Base-by-base conservation (phyloP, 2,329 filamentous ascomycete genomes). In the Colletotrichum sp. region DNA sequence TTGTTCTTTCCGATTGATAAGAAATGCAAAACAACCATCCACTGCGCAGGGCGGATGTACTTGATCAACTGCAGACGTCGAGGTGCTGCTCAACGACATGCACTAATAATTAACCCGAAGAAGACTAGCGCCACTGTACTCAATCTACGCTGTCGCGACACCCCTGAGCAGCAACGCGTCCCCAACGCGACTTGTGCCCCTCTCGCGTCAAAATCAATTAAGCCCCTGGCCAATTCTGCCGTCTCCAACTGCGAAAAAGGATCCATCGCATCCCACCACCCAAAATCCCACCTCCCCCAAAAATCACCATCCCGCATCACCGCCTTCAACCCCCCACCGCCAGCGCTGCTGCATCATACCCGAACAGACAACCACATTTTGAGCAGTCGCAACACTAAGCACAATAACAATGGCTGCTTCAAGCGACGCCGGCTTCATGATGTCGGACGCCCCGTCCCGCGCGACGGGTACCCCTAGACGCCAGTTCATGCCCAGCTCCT, bases 371-470 rank as follows among this genome's bases (percentile, higher is more conserved):
- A 65, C 3, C 16, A 55, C 8, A 24, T 26, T 6, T 55, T 30
- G 21, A 59, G 32, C n/a, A 59, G 30, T 52, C 63, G 39, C 65
- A 71, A 60, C 3, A 21, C n/a, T 9, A 9, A 44, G 21, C 24
- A 57, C 62, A 16, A 69, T 52, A 76, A 81, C 71, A 80, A 90
- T 90, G 88, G 87, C 88, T 80, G 84, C 89, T 75, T 88, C 90
- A 74, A 92, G 90, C 86, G 90, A 92, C 78, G 85, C 86, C 82
- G 90, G 89, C 79, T 87, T 88, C 80, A 83, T 88, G 80, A 92
- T 92, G 89, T 92, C 91, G 77, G 90, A 92, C 80, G 88, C 85
- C 73, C 85, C 86, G 66, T 88, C 87, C 60, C 84, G 86, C 77
- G 81, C 84, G 63, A 83, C 84, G 52, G 81, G 83, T 69, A 88